A percentile compares a stretch with the other conserved stretches of the same genome.
phyloP scores from a whole-genome alignment of 495 filamentous ascomycete genomes.

The Neurospora cerealis region DNA sequence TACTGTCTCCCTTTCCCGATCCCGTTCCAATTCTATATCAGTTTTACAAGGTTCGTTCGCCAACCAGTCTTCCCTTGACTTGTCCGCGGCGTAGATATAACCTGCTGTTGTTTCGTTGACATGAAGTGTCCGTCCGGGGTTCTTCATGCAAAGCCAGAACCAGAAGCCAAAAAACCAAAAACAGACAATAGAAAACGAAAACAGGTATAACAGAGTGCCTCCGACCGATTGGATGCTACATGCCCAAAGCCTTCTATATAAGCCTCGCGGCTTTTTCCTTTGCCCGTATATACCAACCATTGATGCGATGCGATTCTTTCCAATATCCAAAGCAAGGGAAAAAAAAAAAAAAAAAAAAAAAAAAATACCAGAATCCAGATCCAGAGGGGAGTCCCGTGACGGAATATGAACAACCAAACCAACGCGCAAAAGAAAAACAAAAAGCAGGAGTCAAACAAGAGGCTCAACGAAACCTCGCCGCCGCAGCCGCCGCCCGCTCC shows the following conservation, averaged over 20 bases:
- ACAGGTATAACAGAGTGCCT: background rate
- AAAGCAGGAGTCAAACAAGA: background rate
- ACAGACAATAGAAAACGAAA: background rate
- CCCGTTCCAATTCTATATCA: background rate
- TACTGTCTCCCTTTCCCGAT: background rate
- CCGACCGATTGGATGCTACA: constrained; percentile 6
- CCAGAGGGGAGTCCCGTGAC: background rate
- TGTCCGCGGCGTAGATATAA: background rate
- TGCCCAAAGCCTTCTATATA: background rate
- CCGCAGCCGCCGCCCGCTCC: constrained; percentile 42
- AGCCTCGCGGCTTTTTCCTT: background rate
- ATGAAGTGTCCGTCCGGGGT: background rate
- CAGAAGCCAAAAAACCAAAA: background rate
- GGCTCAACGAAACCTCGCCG: constrained; percentile 35
- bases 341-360: no score
- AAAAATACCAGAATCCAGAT: background rate
- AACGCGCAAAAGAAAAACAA: background rate
- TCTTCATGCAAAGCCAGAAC: background rate
- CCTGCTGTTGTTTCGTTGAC: background rate
- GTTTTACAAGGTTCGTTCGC: no score
- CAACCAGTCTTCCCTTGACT: background rate
- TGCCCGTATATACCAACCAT: no score
- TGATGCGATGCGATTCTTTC: no score
- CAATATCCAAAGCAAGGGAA: no score
- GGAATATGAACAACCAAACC: background rate